These are phyloP conservation scores for Cystofilobasidium ferigula DNA, from an alignment of 768 basidiomycete species.

Conservation along the genomic window DNA sequence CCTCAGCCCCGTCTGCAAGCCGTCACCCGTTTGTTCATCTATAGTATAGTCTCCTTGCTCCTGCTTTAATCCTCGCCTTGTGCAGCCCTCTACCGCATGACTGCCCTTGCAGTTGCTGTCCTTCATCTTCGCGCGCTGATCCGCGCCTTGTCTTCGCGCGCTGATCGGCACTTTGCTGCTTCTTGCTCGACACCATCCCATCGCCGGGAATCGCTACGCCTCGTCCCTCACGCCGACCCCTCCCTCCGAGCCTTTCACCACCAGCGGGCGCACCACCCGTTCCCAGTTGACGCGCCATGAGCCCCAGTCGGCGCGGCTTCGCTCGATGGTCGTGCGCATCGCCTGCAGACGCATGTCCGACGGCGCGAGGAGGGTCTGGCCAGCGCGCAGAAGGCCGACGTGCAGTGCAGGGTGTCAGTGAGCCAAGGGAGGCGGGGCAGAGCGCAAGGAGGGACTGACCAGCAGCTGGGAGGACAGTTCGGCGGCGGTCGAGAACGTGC, in stretches of 20 bases:
- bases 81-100: too few species aligned
- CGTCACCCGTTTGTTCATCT: too few species aligned
- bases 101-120: too few species aligned
- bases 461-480: constrained; percentile 54
- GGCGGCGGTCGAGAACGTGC: constrained; percentile 56
- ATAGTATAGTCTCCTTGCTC: too few species aligned
- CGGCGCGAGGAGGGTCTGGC: constrained; percentile 45
- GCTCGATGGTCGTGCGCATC: constrained; percentile 28
- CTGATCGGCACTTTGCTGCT: too few species aligned
- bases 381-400: constrained; percentile 43
- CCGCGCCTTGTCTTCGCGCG: too few species aligned
- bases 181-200: too few species aligned
- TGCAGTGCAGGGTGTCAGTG: background rate
- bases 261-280: constrained; percentile 7
- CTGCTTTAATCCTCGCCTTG: too few species aligned
- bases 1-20: too few species aligned
- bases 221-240: constrained; percentile 7
- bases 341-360: constrained; percentile 9
- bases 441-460: constrained; percentile 28
- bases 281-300: constrained; percentile 85
- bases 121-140: too few species aligned
- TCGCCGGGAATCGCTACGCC: too few species aligned
- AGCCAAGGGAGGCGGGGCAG: background rate
- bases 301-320: constrained; percentile 49
- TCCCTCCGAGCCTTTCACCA: constrained; percentile 14